Evolutionary conservation across 257 asterid genomes (phyloP).

Genomic region (Solanum gracilifrons): DNA sequence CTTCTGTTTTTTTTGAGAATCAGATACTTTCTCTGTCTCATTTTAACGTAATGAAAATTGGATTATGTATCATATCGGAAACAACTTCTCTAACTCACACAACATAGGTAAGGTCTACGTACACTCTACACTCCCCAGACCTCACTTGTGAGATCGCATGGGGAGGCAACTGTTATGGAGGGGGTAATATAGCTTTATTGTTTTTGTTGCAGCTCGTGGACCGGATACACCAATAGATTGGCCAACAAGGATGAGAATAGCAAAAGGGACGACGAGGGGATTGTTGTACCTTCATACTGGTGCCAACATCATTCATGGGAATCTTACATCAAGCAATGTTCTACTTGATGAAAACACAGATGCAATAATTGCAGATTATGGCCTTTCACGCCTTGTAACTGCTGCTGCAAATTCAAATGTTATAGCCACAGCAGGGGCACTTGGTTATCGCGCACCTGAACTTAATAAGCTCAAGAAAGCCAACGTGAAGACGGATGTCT

Average conservation of each 20-base stretch:
- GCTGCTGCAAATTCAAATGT: slow-evolving; percentile 79
- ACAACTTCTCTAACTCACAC: background rate
- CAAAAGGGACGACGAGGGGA: slow-evolving; percentile 73
- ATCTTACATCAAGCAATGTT: slow-evolving; percentile 83
- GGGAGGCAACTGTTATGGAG: background rate
- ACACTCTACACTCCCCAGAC: background rate
- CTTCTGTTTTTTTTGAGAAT: background rate
- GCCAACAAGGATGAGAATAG: slow-evolving; percentile 72
- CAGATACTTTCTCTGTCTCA: background rate
- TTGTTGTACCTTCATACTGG: slow-evolving; percentile 62
- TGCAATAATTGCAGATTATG: slow-evolving; percentile 71
- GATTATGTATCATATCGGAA: background rate
- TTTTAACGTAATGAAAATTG: background rate
- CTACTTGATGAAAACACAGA: slow-evolving; percentile 58
- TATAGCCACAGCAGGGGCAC: slow-evolving; percentile 77
- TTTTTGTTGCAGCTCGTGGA: slow-evolving; percentile 48
- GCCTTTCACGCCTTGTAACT: slow-evolving; percentile 76
- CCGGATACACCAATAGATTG: slow-evolving; percentile 76
- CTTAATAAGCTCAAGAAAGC: slow-evolving; percentile 86
- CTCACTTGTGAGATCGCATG: background rate
- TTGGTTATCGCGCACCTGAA: slow-evolving; percentile 94
- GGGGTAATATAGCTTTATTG: background rate
- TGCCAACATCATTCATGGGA: slow-evolving; percentile 74
- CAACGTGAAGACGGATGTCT: slow-evolving; percentile 75
- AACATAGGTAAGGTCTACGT: background rate